Evolutionary conservation across 78 protist genomes (phyloP), one percentile per base, ranked within the genome.

Genomic region (Dictyostelium firmibasis): DNA sequence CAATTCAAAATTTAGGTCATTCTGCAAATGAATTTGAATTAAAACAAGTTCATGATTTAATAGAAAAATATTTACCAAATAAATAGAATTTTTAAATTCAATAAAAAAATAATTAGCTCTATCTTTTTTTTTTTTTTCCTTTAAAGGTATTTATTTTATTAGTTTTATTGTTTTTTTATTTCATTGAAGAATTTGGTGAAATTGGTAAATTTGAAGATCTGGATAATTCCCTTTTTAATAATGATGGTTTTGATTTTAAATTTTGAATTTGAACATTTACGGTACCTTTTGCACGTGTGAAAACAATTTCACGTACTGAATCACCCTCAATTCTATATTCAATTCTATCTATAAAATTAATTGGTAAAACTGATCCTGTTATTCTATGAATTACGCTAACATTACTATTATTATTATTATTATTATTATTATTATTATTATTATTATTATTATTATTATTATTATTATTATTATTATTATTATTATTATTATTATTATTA

Each of bases 271-370:
- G 29, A 13, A 89, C 36, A 43, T 89, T 78, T 1, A 89, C 94
- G 20, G 94, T 75, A 67, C 94, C 94, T 69, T 89, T 78, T 2
- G 47, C 94, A 43, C 94, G 38, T 3, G 81, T 81, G 35, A 89
- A 89, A 27, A 89, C 35, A 13, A 89, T 81, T 25, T 89, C 94
- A n/a, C 86, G 20, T 62, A 81, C 41, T 14, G 94, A 89, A 36
- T 89, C 94, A 69, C 94, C 94, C 69, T 89, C 94, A 20, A 81
- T 89, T 33, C 83, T 89, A 74, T 81, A 89, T 67, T 89, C 94
- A 25, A 89, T 89, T 78, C 82, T 57, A 47, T 89, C 94, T 16
- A 31, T 67, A n/a, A 89, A 89, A n/a, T 70, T 69, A 29, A 89
- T 67, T 35, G 94, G 83, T 23, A 89, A 44, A 11, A 89, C 44